A percentile compares a stretch with the other conserved stretches of the same genome.
Conservation (phyloP, 352 stramenopile species). For the Phytophthora pinifolia region DNA sequence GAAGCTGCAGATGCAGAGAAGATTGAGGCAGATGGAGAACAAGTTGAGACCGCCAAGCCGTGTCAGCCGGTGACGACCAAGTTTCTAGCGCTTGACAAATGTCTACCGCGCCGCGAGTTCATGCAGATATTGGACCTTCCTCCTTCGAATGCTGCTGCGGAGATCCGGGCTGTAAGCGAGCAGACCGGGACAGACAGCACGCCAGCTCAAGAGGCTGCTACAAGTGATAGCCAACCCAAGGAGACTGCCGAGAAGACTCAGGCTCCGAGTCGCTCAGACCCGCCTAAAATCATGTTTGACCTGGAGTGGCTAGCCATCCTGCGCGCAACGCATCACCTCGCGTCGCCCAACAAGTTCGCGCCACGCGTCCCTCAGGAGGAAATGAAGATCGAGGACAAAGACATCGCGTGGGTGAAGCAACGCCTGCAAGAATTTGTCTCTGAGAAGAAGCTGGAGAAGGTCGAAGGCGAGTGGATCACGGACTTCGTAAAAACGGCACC, state of each 20-base stretch:
- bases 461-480: constrained; percentile 61
- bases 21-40: not conserved
- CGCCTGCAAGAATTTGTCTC: constrained; percentile 47
- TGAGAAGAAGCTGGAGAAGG: constrained; percentile 57
- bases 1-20: constrained; percentile 9
- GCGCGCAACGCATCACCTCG: constrained; percentile 90
- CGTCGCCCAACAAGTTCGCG: constrained; percentile 58
- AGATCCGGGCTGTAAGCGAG: constrained; percentile 1
- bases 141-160: not conserved
- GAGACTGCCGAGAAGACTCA: constrained; percentile 2
- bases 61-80: constrained; percentile 31
- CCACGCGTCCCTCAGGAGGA: constrained; percentile 75
- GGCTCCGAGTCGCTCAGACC: constrained; percentile 1
- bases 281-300: constrained; percentile 91
- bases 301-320: constrained; percentile 94
- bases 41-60: constrained; percentile 8
- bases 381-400: constrained; percentile 70
- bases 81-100: constrained; percentile 98
- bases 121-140: constrained; percentile 93
- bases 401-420: constrained; percentile 76
- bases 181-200: not conserved
- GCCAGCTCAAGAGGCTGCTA: constrained; percentile 2
- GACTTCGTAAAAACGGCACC: constrained; percentile 84
- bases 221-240: not conserved
- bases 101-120: constrained; percentile 93